These are phyloP conservation scores for Neurospora crassa DNA, from an alignment of 2,329 filamentous ascomycete genomes.

Conservation along the genomic window DNA sequence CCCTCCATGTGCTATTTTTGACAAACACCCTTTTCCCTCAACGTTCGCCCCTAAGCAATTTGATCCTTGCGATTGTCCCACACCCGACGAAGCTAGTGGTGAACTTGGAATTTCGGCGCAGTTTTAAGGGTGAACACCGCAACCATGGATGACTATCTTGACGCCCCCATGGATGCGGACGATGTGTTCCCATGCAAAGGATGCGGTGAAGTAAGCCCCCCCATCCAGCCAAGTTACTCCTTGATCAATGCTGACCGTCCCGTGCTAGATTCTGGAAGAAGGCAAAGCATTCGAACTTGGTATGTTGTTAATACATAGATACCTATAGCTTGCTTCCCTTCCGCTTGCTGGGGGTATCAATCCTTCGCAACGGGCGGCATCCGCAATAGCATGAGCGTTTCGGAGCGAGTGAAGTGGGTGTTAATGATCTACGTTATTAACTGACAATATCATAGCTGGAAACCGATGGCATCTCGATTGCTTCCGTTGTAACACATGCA, in stretches of 20 bases:
- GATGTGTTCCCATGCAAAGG: conserved; percentile 87
- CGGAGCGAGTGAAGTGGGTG: neutral
- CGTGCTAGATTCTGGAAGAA: conserved; percentile 80
- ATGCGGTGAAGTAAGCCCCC: conserved; percentile 68
- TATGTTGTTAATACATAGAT: conserved; percentile 35
- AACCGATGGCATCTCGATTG: conserved; percentile 99
- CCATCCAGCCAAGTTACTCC: conserved; percentile 9
- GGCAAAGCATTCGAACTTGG: conserved; percentile 97
- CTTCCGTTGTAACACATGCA: conserved; percentile 94
- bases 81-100: neutral
- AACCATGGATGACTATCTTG: conserved; percentile 52
- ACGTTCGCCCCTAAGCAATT: neutral
- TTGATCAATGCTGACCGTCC: conserved; percentile 16
- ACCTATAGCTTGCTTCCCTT: neutral
- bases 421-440: conserved; percentile 22
- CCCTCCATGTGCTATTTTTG: neutral
- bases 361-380: neutral
- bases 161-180: conserved; percentile 63
- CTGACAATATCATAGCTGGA: conserved; percentile 50
- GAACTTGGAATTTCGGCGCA: neutral
- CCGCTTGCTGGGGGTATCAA: neutral
- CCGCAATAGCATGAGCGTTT: neutral
- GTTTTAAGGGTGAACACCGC: conserved; percentile 29
- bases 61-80: neutral
- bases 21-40: neutral